Percentiles rank a stretch among this genome's conserved stretches.
phyloP scores from a whole-genome alignment of 148 eudicot genomes.

The Camellia lanceoleosa region DNA sequence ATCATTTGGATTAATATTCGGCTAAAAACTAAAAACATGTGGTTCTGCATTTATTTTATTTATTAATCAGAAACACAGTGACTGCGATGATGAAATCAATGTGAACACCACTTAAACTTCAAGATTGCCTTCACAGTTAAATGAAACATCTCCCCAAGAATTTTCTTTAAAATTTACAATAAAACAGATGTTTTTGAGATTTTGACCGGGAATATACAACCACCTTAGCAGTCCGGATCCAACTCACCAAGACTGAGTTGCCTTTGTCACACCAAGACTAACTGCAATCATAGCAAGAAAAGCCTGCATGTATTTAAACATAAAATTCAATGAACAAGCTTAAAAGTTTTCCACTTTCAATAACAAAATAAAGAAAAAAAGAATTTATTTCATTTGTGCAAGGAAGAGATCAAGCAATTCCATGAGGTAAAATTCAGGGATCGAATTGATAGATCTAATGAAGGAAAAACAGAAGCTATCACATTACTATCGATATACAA shows the following conservation, averaged over 20 bases:
- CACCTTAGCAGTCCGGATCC: not conserved
- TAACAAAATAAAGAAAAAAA: not conserved
- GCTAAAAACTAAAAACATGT: too few species aligned
- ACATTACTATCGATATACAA: not conserved
- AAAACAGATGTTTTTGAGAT: not conserved
- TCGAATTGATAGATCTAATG: not conserved
- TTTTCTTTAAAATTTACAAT: not conserved
- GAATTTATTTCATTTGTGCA: not conserved
- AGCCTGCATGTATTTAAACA: constrained; percentile 46
- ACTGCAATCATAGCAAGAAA: constrained; percentile 61
- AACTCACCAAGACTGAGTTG: constrained; percentile 55
- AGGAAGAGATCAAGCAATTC: not conserved
- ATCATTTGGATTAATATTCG: too few species aligned
- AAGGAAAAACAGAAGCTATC: not conserved
- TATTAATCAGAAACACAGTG: too few species aligned
- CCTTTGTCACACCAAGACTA: constrained; percentile 58
- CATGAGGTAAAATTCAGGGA: not conserved
- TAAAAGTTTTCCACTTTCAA: not conserved
- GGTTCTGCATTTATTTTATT: too few species aligned
- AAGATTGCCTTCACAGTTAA: not conserved
- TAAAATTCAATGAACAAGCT: not conserved
- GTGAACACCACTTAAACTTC: not conserved
- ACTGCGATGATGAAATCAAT: too few species aligned
- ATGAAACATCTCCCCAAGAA: not conserved
- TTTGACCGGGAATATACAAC: constrained; percentile 21